Evolutionary conservation across 108 stramenopile genomes (phyloP).

Genomic region (Nitzschia putrida): DNA sequence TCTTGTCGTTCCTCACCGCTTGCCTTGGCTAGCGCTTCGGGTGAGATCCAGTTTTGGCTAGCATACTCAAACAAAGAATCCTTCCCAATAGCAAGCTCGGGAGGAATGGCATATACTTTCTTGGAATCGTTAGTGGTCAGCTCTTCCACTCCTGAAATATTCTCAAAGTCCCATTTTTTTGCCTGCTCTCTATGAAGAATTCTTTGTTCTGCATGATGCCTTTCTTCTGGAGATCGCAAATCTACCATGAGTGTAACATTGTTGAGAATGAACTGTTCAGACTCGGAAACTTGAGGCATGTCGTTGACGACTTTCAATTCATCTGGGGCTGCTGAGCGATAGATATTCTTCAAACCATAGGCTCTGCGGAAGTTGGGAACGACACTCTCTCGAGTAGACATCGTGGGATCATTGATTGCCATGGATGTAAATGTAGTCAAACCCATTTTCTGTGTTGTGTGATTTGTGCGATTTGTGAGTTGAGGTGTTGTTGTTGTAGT

Average conservation of each 20-base stretch:
- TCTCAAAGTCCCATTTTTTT: slow-evolving; percentile 1
- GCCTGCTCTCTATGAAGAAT: neutral
- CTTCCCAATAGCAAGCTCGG: neutral
- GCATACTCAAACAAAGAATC: neutral
- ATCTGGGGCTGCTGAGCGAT: slow-evolving; percentile 1
- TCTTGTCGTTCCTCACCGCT: neutral
- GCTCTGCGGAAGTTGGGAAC: neutral
- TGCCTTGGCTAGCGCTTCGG: neutral
- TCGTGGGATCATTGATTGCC: too few relatives aligned
- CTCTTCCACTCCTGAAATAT: neutral
- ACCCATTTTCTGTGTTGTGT: too few relatives aligned
- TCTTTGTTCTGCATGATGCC: neutral
- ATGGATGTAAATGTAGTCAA: too few relatives aligned
- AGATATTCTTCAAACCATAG: neutral
- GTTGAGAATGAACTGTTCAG: slow-evolving; percentile 8
- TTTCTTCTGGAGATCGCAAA: slow-evolving; percentile 2
- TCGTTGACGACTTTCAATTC: neutral
- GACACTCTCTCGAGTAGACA: neutral
- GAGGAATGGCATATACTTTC: neutral
- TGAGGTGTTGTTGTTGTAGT: too few relatives aligned
- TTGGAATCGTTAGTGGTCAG: neutral
- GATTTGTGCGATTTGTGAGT: too few relatives aligned
- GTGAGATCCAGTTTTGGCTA: slow-evolving; percentile 2
- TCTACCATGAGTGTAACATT: slow-evolving; percentile 6
- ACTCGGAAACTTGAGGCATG: neutral